These are phyloP conservation scores for Patellifolia procumbens DNA, from an alignment of 179 eudicot species.

Conservation along the genomic window DNA sequence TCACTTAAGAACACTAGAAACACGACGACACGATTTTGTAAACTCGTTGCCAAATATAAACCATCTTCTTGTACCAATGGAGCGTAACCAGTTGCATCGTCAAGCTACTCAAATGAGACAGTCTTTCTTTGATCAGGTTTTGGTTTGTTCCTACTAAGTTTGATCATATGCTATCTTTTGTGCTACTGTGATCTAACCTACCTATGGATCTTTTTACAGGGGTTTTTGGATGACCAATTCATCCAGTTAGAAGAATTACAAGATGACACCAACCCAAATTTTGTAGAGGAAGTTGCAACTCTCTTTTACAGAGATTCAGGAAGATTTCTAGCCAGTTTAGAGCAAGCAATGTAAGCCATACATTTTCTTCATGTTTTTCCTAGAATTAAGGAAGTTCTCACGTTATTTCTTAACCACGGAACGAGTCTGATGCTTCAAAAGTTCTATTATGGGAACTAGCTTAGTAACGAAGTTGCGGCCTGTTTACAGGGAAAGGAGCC, in stretches of 20 bases:
- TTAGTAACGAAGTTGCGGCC: slow-evolving; percentile 2
- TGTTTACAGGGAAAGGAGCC: slow-evolving; percentile 43
- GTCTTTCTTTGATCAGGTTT: slow-evolving; percentile 62
- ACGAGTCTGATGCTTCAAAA: not conserved
- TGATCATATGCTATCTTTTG: too few relatives aligned
- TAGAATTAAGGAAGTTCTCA: not conserved
- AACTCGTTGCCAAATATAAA: not conserved
- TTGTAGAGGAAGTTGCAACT: slow-evolving; percentile 85
- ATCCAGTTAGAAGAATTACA: slow-evolving; percentile 83
- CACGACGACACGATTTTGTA: not conserved
- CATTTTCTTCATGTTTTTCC: slow-evolving; percentile 1
- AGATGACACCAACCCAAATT: slow-evolving; percentile 79
- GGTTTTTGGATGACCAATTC: slow-evolving; percentile 81
- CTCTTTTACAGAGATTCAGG: slow-evolving; percentile 75
- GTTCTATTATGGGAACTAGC: not conserved
- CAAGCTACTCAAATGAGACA: slow-evolving; percentile 76
- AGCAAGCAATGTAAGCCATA: slow-evolving; percentile 64
- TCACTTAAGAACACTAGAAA: slow-evolving; percentile 8
- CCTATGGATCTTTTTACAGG: slow-evolving; percentile 40
- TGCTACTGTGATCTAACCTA: slow-evolving; percentile 22
- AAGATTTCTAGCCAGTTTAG: slow-evolving; percentile 56
- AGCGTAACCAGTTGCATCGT: slow-evolving; percentile 63
- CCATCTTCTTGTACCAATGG: slow-evolving; percentile 34
- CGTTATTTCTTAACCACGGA: slow-evolving; percentile 4
- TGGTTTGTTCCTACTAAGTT: slow-evolving; percentile 4